Evolutionary conservation across 73 alveolate species (phyloP).

Genomic region (Tetrahymena borealis): DNA sequence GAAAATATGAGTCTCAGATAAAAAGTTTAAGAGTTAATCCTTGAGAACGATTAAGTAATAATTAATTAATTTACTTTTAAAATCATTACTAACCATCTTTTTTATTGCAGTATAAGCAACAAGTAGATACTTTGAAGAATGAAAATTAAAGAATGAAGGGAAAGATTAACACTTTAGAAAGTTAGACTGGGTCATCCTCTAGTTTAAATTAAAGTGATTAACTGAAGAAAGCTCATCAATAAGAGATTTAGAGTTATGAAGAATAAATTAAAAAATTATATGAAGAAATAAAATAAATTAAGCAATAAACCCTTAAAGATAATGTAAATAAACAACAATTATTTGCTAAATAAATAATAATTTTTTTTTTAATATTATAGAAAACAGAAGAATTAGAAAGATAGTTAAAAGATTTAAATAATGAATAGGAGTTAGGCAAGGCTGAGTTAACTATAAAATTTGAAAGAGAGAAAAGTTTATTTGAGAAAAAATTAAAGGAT

Average conservation of each 20-base stretch:
- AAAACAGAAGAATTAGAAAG: neutral
- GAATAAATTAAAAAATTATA: neutral
- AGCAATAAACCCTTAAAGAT: neutral
- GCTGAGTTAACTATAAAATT: neutral
- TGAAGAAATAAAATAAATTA: neutral
- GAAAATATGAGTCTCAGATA: neutral
- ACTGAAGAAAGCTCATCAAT: neutral
- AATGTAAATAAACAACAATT: neutral
- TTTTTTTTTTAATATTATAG: neutral
- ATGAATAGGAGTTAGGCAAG: neutral
- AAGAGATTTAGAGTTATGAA: neutral
- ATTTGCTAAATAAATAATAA: too few species aligned
- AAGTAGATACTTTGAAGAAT: neutral
- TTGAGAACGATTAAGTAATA: neutral
- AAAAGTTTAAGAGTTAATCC: neutral
- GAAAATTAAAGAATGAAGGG: neutral
- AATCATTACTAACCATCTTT: neutral
- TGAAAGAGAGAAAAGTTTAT: neutral
- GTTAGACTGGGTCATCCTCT: neutral
- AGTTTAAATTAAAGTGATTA: too few species aligned
- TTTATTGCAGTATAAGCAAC: neutral
- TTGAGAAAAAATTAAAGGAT: neutral
- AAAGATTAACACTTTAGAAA: neutral
- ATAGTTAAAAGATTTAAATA: neutral
- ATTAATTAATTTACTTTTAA: neutral